Conservation (phyloP, 202 grass and related monocot genomes). For the Setaria italica region DNA sequence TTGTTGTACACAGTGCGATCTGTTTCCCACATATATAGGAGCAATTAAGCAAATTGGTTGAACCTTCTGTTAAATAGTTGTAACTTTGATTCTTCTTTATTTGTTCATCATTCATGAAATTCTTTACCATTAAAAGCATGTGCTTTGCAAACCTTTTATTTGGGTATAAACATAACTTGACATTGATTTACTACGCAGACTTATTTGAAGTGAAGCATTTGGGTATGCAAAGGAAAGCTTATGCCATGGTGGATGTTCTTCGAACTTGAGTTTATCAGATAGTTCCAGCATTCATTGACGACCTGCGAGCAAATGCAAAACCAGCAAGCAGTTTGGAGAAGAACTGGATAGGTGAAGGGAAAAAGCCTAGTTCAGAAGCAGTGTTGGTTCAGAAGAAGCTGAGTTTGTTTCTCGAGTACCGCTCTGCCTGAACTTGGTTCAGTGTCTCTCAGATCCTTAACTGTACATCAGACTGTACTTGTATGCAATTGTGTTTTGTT, state of each 20-base stretch:
- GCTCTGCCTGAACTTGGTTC: constrained; percentile 54
- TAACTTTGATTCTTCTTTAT: background rate
- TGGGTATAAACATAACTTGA: constrained; percentile 1
- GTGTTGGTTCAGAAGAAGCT: constrained; percentile 90
- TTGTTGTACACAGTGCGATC: constrained; percentile 9
- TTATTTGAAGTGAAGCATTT: constrained; percentile 14
- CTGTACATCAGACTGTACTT: background rate
- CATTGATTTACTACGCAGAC: constrained; percentile 9
- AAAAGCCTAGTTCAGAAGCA: constrained; percentile 68
- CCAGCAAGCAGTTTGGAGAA: constrained; percentile 72
- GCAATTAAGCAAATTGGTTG: constrained; percentile 2
- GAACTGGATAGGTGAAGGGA: constrained; percentile 82
- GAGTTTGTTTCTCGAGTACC: constrained; percentile 67
- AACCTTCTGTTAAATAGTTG: constrained; percentile 5
- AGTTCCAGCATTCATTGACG: constrained; percentile 66
- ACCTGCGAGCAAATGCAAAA: constrained; percentile 82
- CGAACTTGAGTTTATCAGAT: constrained; percentile 84
- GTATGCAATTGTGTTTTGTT: constrained; percentile 16
- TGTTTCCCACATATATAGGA: background rate
- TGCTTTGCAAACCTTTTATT: constrained; percentile 7
- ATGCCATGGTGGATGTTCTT: constrained; percentile 80
- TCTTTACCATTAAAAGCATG: constrained; percentile 15
- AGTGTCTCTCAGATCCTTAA: background rate
- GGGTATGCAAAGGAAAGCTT: too few relatives aligned
- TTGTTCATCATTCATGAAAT: constrained; percentile 2